These are phyloP conservation scores for Rutstroemia sp. DNA, from an alignment of 2,329 filamentous ascomycete species.

Conservation along the genomic window DNA sequence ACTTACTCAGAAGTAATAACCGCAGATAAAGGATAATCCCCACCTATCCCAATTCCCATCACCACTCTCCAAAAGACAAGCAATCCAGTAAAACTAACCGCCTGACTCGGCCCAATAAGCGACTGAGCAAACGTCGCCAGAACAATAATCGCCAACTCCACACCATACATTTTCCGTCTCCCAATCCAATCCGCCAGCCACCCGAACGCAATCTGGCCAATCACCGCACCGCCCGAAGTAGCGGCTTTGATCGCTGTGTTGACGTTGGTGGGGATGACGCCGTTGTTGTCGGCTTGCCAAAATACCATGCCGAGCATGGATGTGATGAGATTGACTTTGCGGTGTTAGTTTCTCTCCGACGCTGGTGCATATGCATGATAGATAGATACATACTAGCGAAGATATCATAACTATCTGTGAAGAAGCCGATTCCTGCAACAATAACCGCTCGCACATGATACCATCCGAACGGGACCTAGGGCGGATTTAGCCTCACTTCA, in stretches of 20 bases:
- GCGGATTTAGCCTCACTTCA: neutral
- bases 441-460: slow-evolving; percentile 68
- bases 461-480: slow-evolving; percentile 57
- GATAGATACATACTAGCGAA: slow-evolving; percentile 48
- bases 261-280: slow-evolving; percentile 53
- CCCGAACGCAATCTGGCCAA: slow-evolving; percentile 73
- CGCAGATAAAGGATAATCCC: slow-evolving; percentile 73
- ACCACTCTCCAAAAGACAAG: slow-evolving; percentile 70
- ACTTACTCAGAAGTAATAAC: slow-evolving; percentile 62
- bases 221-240: slow-evolving; percentile 69
- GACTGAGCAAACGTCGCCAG: slow-evolving; percentile 61
- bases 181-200: slow-evolving; percentile 70
- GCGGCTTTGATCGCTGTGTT: slow-evolving; percentile 76
- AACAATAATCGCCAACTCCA: slow-evolving; percentile 68
- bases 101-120: slow-evolving; percentile 52
- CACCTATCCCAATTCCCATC: slow-evolving; percentile 74
- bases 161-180: slow-evolving; percentile 74
- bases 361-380: neutral
- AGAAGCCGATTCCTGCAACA: slow-evolving; percentile 77
- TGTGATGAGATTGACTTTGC: slow-evolving; percentile 56
- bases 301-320: slow-evolving; percentile 70
- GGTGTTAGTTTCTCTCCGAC: neutral
- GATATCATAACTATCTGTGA: slow-evolving; percentile 75
- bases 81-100: slow-evolving; percentile 51
- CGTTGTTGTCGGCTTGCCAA: slow-evolving; percentile 51